phyloP scores from a whole-genome alignment of 257 asterid genomes.

The Perilla frutescens region DNA sequence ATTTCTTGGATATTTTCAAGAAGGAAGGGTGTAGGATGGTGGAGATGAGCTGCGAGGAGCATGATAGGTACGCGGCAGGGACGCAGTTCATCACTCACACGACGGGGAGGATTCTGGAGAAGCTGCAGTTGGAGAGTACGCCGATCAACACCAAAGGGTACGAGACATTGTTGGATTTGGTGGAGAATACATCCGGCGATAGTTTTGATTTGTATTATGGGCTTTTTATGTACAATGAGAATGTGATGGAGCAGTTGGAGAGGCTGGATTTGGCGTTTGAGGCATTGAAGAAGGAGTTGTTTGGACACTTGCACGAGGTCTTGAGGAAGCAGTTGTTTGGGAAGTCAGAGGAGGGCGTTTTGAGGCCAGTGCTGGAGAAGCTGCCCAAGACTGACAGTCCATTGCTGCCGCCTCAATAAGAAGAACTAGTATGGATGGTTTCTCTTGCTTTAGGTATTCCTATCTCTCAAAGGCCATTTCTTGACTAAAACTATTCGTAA shows the following conservation, averaged over 20 bases:
- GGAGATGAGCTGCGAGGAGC: constrained; percentile 84
- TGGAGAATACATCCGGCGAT: constrained; percentile 74
- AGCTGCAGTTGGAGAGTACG: constrained; percentile 59
- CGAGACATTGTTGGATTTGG: constrained; percentile 77
- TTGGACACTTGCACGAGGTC: constrained; percentile 70
- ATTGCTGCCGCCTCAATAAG: constrained; percentile 48
- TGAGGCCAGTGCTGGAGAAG: constrained; percentile 48
- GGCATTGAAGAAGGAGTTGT: constrained; percentile 75
- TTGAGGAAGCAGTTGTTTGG: constrained; percentile 82
- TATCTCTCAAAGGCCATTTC: constrained; percentile 4
- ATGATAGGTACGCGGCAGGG: constrained; percentile 78
- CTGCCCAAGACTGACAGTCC: constrained; percentile 58
- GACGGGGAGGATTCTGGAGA: constrained; percentile 80
- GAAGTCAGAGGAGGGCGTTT: constrained; percentile 54
- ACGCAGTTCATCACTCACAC: constrained; percentile 86
- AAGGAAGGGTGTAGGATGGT: constrained; percentile 90
- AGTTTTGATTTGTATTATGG: constrained; percentile 88
- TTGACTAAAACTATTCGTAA: constrained; percentile 5
- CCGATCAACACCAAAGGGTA: constrained; percentile 87
- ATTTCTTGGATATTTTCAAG: constrained; percentile 64
- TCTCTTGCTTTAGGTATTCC: constrained; percentile 29
- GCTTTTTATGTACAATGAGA: constrained; percentile 76
- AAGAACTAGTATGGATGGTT: constrained; percentile 23
- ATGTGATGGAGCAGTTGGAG: constrained; percentile 80
- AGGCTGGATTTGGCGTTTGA: constrained; percentile 79